phyloP scores from a whole-genome alignment of 106 monocot genomes.

The Allium fistulosum region DNA sequence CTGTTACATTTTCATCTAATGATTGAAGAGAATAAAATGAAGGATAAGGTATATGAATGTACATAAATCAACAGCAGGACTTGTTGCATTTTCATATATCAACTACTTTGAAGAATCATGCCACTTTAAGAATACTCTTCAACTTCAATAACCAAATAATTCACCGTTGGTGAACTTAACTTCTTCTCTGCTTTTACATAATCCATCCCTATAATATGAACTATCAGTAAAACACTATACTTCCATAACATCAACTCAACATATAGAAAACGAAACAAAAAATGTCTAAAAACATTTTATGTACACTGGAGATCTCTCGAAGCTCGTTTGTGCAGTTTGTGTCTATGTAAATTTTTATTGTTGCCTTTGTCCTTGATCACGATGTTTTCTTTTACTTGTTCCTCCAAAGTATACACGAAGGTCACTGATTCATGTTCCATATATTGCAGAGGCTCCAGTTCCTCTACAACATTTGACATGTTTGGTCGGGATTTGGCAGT shows the following conservation, averaged over 20 bases:
- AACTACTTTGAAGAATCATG: too few relatives aligned
- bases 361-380: background rate
- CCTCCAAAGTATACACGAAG: conserved; percentile 13
- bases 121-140: background rate
- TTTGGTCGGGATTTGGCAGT: conserved; percentile 55
- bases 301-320: background rate
- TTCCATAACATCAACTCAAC: background rate
- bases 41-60: too few relatives aligned
- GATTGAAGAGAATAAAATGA: too few relatives aligned
- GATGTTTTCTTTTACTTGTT: conserved; percentile 2
- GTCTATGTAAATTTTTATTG: background rate
- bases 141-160: background rate
- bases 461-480: conserved; percentile 54
- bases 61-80: too few relatives aligned
- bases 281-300: background rate
- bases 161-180: background rate
- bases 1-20: too few relatives aligned
- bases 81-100: too few relatives aligned
- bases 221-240: background rate
- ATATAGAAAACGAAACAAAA: background rate
- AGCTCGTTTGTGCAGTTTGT: background rate
- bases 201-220: background rate
- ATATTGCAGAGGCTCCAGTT: conserved; percentile 29
- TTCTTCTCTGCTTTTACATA: background rate
- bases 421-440: conserved; percentile 2